phyloP scores from a whole-genome alignment of 768 basidiomycete genomes.

The Tremella yokohamensis region DNA sequence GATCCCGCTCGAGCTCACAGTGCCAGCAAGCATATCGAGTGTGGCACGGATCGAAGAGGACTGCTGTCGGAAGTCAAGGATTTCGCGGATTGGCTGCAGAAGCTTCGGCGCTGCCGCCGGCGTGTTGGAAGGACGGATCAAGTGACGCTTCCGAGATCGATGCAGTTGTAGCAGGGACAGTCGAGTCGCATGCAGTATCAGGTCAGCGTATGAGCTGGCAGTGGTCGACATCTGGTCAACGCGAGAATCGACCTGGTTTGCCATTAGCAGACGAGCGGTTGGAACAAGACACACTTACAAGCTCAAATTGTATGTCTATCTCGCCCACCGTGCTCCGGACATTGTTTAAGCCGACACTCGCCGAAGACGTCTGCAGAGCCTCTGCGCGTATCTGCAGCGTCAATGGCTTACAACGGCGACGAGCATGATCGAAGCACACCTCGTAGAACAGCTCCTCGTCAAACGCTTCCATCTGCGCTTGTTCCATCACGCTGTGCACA shows the following conservation, averaged over 20 bases:
- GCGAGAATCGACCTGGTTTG: conserved; percentile 21
- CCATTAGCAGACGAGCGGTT: neutral
- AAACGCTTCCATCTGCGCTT: conserved; percentile 39
- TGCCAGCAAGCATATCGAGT: conserved; percentile 19
- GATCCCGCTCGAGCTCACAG: conserved; percentile 17
- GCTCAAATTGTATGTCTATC: conserved; percentile 22
- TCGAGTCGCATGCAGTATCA: conserved; percentile 22
- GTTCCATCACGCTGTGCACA: conserved; percentile 23
- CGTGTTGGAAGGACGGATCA: conserved; percentile 6
- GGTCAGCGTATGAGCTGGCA: conserved; percentile 22
- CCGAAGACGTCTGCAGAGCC: conserved; percentile 7
- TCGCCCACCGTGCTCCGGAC: conserved; percentile 17
- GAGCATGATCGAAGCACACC: conserved; percentile 14
- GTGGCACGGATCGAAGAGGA: conserved; percentile 9
- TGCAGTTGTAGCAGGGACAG: conserved; percentile 27
- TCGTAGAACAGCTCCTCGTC: conserved; percentile 43
- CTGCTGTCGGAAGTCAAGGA: conserved; percentile 21
- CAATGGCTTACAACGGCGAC: neutral
- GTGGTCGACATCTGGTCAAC: neutral
- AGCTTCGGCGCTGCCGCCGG: conserved; percentile 11
- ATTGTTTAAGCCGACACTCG: conserved; percentile 11
- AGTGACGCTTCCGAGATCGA: conserved; percentile 27
- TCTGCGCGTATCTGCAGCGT: conserved; percentile 25
- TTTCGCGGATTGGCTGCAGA: conserved; percentile 27
- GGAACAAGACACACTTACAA: conserved; percentile 29